phyloP scores from a whole-genome alignment of 108 stramenopile genomes.

The Pseudonitzschia delicatissima region DNA sequence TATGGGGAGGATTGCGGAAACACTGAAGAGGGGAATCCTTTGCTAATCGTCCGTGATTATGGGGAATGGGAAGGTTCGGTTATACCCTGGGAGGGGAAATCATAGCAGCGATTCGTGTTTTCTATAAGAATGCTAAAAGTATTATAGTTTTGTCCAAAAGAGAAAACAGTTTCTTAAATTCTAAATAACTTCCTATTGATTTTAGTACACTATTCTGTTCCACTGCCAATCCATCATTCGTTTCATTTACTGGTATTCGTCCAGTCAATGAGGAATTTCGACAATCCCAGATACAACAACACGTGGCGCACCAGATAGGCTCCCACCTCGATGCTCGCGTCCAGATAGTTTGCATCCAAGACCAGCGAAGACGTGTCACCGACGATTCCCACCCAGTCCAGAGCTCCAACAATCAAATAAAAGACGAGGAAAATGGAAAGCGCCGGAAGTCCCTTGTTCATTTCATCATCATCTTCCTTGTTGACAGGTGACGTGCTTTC shows the following conservation, averaged over 20 bases:
- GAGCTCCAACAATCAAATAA: slow-evolving; percentile 67
- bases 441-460: background rate
- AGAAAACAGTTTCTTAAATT: too few species aligned
- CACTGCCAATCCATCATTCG: slow-evolving; percentile 4
- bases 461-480: background rate
- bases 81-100: slow-evolving; percentile 13
- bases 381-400: slow-evolving; percentile 79
- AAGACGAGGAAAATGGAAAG: slow-evolving; percentile 45
- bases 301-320: slow-evolving; percentile 71
- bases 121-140: background rate
- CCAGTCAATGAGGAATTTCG: slow-evolving; percentile 80
- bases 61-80: slow-evolving; percentile 46
- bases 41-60: slow-evolving; percentile 36
- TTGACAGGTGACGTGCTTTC: background rate
- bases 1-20: background rate
- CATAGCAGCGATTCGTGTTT: too few species aligned
- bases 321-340: slow-evolving; percentile 9
- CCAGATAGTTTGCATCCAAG: slow-evolving; percentile 20
- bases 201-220: too few species aligned
- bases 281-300: slow-evolving; percentile 61
- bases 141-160: background rate
- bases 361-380: slow-evolving; percentile 26
- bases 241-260: slow-evolving; percentile 1
- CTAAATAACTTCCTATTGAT: too few species aligned
- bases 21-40: background rate